These are phyloP conservation scores for Amanita phalloides DNA, from an alignment of 768 basidiomycete genomes.

Conservation along the genomic window DNA sequence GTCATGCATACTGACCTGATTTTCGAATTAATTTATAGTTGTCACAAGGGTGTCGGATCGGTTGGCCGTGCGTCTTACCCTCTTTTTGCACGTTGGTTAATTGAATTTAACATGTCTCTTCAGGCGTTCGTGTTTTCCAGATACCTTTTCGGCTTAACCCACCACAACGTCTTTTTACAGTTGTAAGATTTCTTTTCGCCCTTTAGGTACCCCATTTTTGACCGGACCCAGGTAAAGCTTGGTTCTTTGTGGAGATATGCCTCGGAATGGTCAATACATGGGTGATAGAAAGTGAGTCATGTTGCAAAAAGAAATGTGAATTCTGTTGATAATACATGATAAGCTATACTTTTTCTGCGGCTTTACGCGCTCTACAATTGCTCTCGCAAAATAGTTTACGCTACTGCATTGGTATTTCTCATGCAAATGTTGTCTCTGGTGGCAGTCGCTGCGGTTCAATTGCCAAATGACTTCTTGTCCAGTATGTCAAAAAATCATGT, in stretches of 20 bases:
- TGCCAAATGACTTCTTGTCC: background rate
- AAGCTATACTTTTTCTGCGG: background rate
- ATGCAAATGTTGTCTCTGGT: background rate
- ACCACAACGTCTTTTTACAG: too few relatives aligned
- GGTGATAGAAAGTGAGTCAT: background rate
- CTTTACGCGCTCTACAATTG: conserved; percentile 1
- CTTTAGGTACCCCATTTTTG: too few relatives aligned
- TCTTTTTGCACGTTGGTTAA: too few relatives aligned
- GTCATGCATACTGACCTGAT: background rate
- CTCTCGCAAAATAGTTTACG: background rate
- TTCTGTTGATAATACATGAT: background rate
- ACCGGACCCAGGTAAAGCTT: background rate
- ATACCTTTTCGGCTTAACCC: too few relatives aligned
- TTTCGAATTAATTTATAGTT: background rate
- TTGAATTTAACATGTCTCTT: too few relatives aligned
- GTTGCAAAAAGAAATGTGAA: too few relatives aligned
- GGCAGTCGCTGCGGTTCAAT: too few relatives aligned
- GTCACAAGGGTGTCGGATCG: too few relatives aligned
- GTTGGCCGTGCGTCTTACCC: too few relatives aligned
- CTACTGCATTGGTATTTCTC: background rate
- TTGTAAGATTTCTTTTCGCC: too few relatives aligned
- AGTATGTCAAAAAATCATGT: background rate
- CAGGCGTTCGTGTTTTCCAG: too few relatives aligned
- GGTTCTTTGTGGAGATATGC: background rate
- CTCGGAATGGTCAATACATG: background rate